Conservation (phyloP, 768 basidiomycete species). For the Kwoniella europaea region DNA sequence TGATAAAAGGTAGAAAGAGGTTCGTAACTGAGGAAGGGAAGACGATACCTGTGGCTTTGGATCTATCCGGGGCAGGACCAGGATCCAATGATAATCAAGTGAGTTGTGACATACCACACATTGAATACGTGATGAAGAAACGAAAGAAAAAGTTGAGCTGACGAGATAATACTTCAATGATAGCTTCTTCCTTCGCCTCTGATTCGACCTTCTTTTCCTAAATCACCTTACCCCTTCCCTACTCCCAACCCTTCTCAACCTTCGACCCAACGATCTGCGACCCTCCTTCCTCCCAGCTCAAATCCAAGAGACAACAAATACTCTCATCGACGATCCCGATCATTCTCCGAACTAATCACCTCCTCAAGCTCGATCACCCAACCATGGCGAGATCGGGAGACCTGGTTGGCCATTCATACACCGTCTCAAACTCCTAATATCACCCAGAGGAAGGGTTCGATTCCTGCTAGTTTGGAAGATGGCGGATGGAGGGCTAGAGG, state of each 20-base stretch:
- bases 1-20: slow-evolving; percentile 5
- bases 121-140: too few relatives aligned
- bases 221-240: slow-evolving; percentile 1
- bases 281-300: background rate
- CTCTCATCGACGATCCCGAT: slow-evolving; percentile 19
- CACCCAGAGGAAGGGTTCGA: background rate
- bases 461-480: slow-evolving; percentile 7
- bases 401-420: slow-evolving; percentile 21
- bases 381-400: slow-evolving; percentile 24
- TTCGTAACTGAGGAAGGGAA: background rate
- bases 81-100: background rate
- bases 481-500: slow-evolving; percentile 18
- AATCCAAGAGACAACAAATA: background rate
- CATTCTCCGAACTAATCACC: slow-evolving; percentile 22
- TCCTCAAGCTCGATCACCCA: slow-evolving; percentile 8
- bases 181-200: slow-evolving; percentile 8
- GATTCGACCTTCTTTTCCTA: background rate
- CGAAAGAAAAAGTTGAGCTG: background rate
- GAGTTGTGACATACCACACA: background rate
- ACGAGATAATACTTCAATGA: background rate
- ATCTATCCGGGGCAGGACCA: background rate
- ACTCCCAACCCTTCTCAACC: background rate
- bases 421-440: background rate
- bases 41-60: background rate
- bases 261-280: background rate